Evolutionary conservation across 2,329 filamentous ascomycete species (phyloP), one percentile per base, ranked within the genome.

Genomic region (Diaporthe capsici): DNA sequence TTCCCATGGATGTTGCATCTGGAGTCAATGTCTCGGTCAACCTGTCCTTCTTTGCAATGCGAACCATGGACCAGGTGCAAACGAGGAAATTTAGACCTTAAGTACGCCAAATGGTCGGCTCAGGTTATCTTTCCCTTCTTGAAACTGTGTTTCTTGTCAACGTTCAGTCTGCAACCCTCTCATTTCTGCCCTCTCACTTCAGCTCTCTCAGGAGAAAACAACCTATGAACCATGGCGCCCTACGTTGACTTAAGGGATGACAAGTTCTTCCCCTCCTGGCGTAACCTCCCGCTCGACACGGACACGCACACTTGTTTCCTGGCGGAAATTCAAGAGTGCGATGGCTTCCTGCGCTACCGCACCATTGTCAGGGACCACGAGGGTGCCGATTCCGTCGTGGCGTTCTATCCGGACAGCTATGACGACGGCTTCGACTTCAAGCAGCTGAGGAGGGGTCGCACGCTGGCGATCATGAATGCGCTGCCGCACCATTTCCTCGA

Each of bases 261-360:
- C 10, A 22, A 28, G 0, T 9, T 25, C 37, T 71, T 47, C 25
- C 51, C 68, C 5, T 8, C 68, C 10, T 71, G 51, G 68, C 10
- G 55, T 8, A 1, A 31, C 9, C 51, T 71, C 39, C 68, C 68
- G 15, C 6, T 20, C 25, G 3, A 13, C 53, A 5, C 13, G 10
- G 37, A 34, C 25, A 37, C 9, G 17, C 49, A 74, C 20, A 20
- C 6, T 79, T 91, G 90, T 78, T 86, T 85, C 31, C 89, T 90
- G 9, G 83, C 80, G 0, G 87, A 88, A 76, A 63, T 75, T 34
- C 25, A 60, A 25, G 9, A 70, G 1, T 75, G 55, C n/a, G 58
- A 79, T 13, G 77, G 70, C 8, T 44, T 78, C 31, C 39, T 77
- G 20, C 76, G 75, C n/a, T 76, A 72, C 17, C 71, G 76, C 10